phyloP scores from a whole-genome alignment of 139 green algal genomes.

The Chlorella sorokiniana region DNA sequence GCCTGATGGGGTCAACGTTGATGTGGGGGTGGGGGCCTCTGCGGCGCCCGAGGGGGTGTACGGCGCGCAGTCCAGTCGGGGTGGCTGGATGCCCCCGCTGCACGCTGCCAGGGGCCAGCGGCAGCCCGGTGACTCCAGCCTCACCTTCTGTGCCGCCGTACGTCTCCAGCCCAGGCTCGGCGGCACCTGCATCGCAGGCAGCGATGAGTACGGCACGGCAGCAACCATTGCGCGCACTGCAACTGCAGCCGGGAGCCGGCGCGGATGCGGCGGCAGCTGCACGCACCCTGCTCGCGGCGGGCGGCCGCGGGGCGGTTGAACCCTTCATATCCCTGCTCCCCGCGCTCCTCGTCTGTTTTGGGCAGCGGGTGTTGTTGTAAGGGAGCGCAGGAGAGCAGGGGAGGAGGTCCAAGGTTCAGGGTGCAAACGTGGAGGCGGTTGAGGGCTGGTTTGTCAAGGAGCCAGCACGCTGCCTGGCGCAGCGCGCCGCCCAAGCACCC shows the following conservation, averaged over 20 bases:
- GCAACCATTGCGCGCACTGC: too few relatives aligned
- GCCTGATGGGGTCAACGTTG: not conserved
- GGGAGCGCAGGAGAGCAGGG: not conserved
- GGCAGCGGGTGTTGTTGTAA: not conserved
- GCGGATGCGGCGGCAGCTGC: not conserved
- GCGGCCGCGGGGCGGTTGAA: not conserved
- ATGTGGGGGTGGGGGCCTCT: not conserved
- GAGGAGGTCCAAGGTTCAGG: not conserved
- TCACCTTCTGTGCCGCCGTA: too few relatives aligned
- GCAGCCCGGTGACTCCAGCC: too few relatives aligned
- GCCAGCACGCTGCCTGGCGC: not conserved
- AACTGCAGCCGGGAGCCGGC: too few relatives aligned
- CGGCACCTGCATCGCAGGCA: too few relatives aligned
- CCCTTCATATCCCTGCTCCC: not conserved
- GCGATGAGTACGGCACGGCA: too few relatives aligned
- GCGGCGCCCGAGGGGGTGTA: too few relatives aligned
- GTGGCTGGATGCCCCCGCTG: too few relatives aligned
- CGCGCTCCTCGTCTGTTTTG: conserved; percentile 4
- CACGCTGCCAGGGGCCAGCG: too few relatives aligned
- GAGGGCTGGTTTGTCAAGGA: not conserved
- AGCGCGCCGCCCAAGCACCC: not conserved
- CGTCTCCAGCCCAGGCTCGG: too few relatives aligned
- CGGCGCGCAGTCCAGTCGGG: too few relatives aligned
- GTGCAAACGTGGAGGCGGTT: not conserved
- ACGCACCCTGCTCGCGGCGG: not conserved